phyloP scores from a whole-genome alignment of 495 filamentous ascomycete genomes.

The Tuber indicum region DNA sequence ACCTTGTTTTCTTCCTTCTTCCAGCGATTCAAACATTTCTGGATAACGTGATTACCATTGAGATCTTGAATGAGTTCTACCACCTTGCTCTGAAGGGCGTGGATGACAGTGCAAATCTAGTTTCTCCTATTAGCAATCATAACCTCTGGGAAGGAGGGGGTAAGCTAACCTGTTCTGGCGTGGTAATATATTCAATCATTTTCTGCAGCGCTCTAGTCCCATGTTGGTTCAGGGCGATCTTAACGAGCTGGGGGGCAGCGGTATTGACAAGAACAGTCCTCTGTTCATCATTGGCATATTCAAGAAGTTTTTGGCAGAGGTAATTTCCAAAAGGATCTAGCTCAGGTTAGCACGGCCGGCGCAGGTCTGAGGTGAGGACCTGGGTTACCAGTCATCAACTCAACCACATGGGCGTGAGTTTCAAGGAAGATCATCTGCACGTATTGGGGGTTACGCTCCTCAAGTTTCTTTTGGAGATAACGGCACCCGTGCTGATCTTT shows the following conservation, averaged over 20 bases:
- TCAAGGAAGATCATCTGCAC: conserved; percentile 89
- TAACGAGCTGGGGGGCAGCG: conserved; percentile 73
- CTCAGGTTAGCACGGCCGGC: conserved; percentile 46
- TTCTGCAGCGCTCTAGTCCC: conserved; percentile 94
- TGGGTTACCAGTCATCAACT: conserved; percentile 79
- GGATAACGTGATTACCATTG: conserved; percentile 97
- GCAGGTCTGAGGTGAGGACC: conserved; percentile 14
- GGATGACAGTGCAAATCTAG: conserved; percentile 72
- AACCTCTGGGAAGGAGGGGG: background rate
- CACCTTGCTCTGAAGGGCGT: conserved; percentile 67
- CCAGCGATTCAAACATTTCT: conserved; percentile 96
- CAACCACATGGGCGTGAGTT: conserved; percentile 81
- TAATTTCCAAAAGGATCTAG: conserved; percentile 96
- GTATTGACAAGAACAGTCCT: conserved; percentile 87
- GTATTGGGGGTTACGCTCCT: conserved; percentile 74
- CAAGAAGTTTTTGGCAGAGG: conserved; percentile 91
- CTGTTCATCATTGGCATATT: conserved; percentile 87
- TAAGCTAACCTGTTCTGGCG: conserved; percentile 53
- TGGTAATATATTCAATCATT: conserved; percentile 96
- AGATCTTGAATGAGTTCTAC: conserved; percentile 92
- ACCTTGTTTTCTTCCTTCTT: conserved; percentile 55
- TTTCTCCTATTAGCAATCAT: conserved; percentile 13
- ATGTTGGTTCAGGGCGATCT: conserved; percentile 92
- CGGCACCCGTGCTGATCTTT: conserved; percentile 97
- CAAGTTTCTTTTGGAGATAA: conserved; percentile 93